phyloP scores from a whole-genome alignment of 2,329 filamentous ascomycete genomes.

The Sarocladium brachiariae region DNA sequence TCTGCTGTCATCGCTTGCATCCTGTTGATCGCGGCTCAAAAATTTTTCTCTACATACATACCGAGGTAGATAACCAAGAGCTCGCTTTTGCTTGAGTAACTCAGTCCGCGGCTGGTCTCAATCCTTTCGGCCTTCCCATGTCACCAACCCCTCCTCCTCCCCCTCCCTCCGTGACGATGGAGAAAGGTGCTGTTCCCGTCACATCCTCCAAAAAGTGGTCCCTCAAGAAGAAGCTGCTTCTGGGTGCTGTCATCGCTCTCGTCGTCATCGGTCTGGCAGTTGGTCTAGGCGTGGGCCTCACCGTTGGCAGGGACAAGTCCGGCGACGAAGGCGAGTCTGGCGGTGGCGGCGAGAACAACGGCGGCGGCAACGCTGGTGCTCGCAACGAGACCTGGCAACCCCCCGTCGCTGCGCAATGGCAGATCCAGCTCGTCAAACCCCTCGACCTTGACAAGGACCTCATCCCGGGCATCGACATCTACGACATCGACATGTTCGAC shows the following conservation, averaged over 20 bases:
- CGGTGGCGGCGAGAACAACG: slow-evolving; percentile 13
- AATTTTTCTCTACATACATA: too few relatives aligned
- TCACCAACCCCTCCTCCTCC: neutral
- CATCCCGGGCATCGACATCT: slow-evolving; percentile 42
- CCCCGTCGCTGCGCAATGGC: slow-evolving; percentile 46
- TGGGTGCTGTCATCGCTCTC: slow-evolving; percentile 18
- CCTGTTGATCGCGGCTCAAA: too few relatives aligned
- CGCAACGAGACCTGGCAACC: slow-evolving; percentile 42
- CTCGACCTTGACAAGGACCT: slow-evolving; percentile 31
- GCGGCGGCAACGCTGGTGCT: slow-evolving; percentile 19
- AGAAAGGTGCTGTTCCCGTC: neutral
- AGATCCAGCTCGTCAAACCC: slow-evolving; percentile 48
- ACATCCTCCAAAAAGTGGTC: slow-evolving; percentile 15
- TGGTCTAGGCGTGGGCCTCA: slow-evolving; percentile 50
- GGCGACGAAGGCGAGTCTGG: slow-evolving; percentile 11
- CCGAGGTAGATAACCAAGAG: too few relatives aligned
- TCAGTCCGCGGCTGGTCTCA: too few relatives aligned
- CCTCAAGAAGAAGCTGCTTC: slow-evolving; percentile 23
- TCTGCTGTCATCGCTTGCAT: too few relatives aligned
- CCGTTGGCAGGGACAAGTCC: slow-evolving; percentile 21
- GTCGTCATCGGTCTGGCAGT: slow-evolving; percentile 39
- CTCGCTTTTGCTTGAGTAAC: too few relatives aligned
- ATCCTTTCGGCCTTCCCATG: neutral
- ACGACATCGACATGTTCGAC: slow-evolving; percentile 28
- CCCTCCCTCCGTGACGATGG: neutral